Evolutionary conservation across 352 stramenopile genomes (phyloP), one percentile per base, ranked within the genome.

Genomic region (Blastocystis hominis): DNA sequence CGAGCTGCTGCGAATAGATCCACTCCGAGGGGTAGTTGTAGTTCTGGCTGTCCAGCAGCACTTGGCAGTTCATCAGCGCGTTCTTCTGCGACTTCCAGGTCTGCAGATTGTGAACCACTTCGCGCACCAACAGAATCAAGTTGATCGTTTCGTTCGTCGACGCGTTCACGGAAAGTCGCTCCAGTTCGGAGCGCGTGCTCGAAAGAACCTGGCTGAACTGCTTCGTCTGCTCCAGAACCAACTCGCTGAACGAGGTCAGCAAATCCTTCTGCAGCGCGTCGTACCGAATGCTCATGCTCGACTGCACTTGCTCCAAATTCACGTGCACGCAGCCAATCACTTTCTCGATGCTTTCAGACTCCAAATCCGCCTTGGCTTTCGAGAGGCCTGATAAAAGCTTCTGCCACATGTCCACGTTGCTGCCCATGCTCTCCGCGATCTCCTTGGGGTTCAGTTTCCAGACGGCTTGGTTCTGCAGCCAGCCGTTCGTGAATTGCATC

Each of bases 261-360:
- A 99, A 93, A 86, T 99, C 95, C 78, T 98, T 98, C 89, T 99
- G 96, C 95, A 96, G 99, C 2, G 95, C 96, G 89, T 99, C 97
- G 91, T 99, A 99, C 9, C 89, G 87, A 15, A 80, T 44, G 15
- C 63, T 63, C n/a, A 91, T 63, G 89, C 95, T 92, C 1, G 93
- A 92, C 89, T 96, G 93, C 13, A 96, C 93, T 90, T 96, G 92
- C 89, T 96, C 92, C 77, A 96, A 95, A 89, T 96, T 95, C 20
- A 97, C 91, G 3, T 92, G 88, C 79, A 97, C 92, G 9, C 89
- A 95, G 87, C 89, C 96, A 90, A 95, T 98, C 13, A 89, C 88
- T 78, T 94, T 94, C n/a, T 93, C 92, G 91, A 93, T 91, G 88
- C 95, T 90, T 68, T 94, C 89, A 3, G 93, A 94, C 89, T 99